Evolutionary conservation across 129 eudicot species (phyloP).

Genomic region (Centaurea solstitialis): DNA sequence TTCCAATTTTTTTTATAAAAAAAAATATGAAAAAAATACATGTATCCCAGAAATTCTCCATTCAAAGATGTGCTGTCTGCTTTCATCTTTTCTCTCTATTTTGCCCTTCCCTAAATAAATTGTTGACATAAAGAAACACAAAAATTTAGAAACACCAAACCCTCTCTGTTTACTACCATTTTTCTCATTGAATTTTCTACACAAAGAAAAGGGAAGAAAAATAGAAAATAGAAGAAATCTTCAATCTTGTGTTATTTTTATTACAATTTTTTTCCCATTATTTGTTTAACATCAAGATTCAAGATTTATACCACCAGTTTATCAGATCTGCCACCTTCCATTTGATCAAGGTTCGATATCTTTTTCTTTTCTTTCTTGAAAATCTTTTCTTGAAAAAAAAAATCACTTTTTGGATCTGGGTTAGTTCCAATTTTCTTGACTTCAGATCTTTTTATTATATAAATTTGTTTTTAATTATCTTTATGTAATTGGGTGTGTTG

Average conservation of each 20-base stretch:
- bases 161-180: slow-evolving; percentile 9
- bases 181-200: slow-evolving; percentile 10
- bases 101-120: slow-evolving; percentile 8
- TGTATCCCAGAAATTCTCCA: slow-evolving; percentile 27
- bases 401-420: slow-evolving; percentile 35
- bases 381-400: slow-evolving; percentile 12
- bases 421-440: slow-evolving; percentile 17
- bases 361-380: too few species aligned
- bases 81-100: slow-evolving; percentile 10
- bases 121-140: slow-evolving; percentile 25
- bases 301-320: background rate
- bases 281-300: slow-evolving; percentile 10
- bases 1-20: background rate
- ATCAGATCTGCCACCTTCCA: slow-evolving; percentile 32
- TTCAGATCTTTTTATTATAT: slow-evolving; percentile 26
- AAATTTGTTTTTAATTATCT: background rate
- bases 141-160: slow-evolving; percentile 7
- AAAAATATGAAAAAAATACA: slow-evolving; percentile 5
- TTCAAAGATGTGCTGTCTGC: slow-evolving; percentile 31
- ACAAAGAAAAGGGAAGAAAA: background rate
- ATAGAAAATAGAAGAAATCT: slow-evolving; percentile 3
- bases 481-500: slow-evolving; percentile 6
- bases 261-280: slow-evolving; percentile 9
- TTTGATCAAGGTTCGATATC: slow-evolving; percentile 30
- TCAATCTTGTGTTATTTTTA: slow-evolving; percentile 23